Conservation (phyloP, 2,329 filamentous ascomycete species). For the Rhexocercosporidium sp. region DNA sequence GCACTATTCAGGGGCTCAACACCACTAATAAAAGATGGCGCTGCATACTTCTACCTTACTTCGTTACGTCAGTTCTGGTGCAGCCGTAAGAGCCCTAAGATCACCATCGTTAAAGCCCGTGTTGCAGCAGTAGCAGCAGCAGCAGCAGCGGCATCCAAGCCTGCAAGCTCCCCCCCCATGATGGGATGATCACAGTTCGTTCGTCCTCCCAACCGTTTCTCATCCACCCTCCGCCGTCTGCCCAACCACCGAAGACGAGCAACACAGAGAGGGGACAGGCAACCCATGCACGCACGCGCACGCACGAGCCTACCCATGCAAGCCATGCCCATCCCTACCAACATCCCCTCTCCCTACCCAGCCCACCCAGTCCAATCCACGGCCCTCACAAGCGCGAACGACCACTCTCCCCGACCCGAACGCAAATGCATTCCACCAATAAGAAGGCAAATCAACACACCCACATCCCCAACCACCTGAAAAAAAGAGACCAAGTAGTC, state of each 20-base stretch:
- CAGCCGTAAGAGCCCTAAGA: neutral
- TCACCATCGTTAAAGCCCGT: neutral
- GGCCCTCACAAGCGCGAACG: neutral
- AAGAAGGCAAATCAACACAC: neutral
- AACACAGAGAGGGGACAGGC: neutral
- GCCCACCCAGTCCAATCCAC: no score
- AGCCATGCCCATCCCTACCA: neutral
- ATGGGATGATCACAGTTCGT: conserved; percentile 8
- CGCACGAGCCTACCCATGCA: neutral
- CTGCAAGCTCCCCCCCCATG: neutral
- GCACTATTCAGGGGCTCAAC: conserved; percentile 7
- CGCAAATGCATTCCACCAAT: neutral
- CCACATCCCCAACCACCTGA: neutral
- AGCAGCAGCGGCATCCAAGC: neutral
- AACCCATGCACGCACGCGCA: conserved; percentile 8
- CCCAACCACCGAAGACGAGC: no score
- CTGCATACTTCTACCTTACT: no score
- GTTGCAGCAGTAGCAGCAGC: neutral
- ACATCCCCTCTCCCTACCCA: no score
- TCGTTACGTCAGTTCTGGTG: no score
- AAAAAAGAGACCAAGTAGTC: no score
- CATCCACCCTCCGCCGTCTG: neutral
- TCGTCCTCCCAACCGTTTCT: neutral
- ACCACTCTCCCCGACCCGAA: neutral
- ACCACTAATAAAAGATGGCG: no score